Percentiles rank a stretch among this genome's conserved stretches.
Conservation (phyloP, 2,329 filamentous ascomycete species). For the Pseudocercospora macadamiae region DNA sequence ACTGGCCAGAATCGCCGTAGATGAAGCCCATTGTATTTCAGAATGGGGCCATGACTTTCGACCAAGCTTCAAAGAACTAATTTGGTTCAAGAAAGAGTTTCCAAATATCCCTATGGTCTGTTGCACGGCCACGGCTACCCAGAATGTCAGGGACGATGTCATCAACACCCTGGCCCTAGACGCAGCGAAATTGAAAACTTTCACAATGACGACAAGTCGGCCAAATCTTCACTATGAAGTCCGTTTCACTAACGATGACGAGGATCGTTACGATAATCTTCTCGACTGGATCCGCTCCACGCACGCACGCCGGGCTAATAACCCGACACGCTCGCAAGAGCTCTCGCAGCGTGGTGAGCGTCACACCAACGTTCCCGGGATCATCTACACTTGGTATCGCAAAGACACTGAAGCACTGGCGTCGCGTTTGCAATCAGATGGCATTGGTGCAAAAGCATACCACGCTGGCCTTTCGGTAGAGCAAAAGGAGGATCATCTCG, state of each 20-base stretch:
- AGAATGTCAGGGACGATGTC: slow-evolving; percentile 79
- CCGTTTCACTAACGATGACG: slow-evolving; percentile 75
- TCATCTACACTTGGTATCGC: slow-evolving; percentile 77
- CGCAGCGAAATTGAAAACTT: slow-evolving; percentile 66
- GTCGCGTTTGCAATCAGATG: slow-evolving; percentile 65
- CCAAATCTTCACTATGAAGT: slow-evolving; percentile 91
- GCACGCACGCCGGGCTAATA: slow-evolving; percentile 66
- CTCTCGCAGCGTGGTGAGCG: slow-evolving; percentile 57
- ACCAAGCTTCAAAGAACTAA: slow-evolving; percentile 84
- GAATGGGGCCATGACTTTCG: slow-evolving; percentile 99
- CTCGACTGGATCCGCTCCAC: slow-evolving; percentile 75
- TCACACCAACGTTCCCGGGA: slow-evolving; percentile 69
- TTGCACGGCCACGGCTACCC: slow-evolving; percentile 87
- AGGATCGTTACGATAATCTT: slow-evolving; percentile 75
- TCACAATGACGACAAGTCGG: slow-evolving; percentile 80
- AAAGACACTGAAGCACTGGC: slow-evolving; percentile 75
- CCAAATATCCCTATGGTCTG: slow-evolving; percentile 89
- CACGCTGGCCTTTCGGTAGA: slow-evolving; percentile 68
- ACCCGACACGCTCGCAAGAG: slow-evolving; percentile 60
- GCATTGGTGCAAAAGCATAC: slow-evolving; percentile 74
- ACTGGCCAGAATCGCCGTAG: slow-evolving; percentile 84
- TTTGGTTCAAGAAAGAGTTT: slow-evolving; percentile 81
- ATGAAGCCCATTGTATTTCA: slow-evolving; percentile 95
- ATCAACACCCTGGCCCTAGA: slow-evolving; percentile 73
- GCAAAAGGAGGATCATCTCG: slow-evolving; percentile 70